Conservation (phyloP, 768 basidiomycete genomes). For the Russula foetens region DNA sequence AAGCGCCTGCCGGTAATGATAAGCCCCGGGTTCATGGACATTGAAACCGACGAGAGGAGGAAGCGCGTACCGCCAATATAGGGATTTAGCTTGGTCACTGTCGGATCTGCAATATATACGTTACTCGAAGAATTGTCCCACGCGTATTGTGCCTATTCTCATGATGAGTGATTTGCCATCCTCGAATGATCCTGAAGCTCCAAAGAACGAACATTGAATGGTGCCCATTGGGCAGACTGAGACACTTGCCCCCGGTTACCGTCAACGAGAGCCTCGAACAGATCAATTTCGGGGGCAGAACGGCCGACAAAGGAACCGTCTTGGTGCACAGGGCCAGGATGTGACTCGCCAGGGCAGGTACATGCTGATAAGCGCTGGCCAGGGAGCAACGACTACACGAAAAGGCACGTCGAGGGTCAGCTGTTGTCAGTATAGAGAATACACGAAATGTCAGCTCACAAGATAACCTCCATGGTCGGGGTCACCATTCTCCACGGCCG, state of each 20-base stretch:
- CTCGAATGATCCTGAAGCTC: not conserved
- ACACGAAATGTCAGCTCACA: slow-evolving; percentile 49
- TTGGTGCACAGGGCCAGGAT: slow-evolving; percentile 74
- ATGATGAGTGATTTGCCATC: not conserved
- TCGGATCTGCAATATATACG: slow-evolving; percentile 46
- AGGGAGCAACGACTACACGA: slow-evolving; percentile 51
- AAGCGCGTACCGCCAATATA: slow-evolving; percentile 49
- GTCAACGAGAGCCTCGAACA: slow-evolving; percentile 76
- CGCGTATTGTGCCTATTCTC: slow-evolving; percentile 59
- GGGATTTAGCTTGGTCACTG: slow-evolving; percentile 48
- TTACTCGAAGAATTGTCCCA: slow-evolving; percentile 60
- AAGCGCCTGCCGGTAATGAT: slow-evolving; percentile 19
- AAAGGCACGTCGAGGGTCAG: not conserved
- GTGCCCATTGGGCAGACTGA: slow-evolving; percentile 79
- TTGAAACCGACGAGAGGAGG: not conserved
- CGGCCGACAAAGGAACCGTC: slow-evolving; percentile 76
- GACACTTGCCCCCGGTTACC: slow-evolving; percentile 54
- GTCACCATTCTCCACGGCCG: slow-evolving; percentile 56
- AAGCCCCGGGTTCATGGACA: not conserved
- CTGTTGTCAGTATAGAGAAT: slow-evolving; percentile 29
- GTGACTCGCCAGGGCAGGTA: slow-evolving; percentile 78
- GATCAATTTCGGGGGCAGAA: slow-evolving; percentile 82
- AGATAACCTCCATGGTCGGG: slow-evolving; percentile 36
- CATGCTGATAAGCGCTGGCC: slow-evolving; percentile 84
- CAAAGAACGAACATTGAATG: slow-evolving; percentile 24